These are phyloP conservation scores for Stephanodiscus triporus DNA, from an alignment of 108 stramenopile species.

Conservation along the genomic window DNA sequence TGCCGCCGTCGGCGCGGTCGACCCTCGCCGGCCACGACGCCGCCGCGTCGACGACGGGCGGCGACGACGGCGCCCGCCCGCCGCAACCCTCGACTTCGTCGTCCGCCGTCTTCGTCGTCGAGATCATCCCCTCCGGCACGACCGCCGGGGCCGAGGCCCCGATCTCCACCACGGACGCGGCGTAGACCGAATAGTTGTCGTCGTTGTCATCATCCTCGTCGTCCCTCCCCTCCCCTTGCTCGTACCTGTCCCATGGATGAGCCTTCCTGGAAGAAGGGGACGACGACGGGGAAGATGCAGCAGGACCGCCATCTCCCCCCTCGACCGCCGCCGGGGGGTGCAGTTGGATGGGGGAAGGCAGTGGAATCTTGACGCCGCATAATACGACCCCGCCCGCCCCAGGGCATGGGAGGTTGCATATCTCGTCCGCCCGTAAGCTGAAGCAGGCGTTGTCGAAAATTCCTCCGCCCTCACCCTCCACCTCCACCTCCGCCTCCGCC, in stretches of 20 bases:
- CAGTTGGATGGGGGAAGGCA: not conserved
- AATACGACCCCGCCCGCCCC: not conserved
- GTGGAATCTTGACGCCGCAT: not conserved
- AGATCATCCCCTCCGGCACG: too few species aligned
- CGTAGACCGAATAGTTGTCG: not conserved
- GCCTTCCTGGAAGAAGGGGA: not conserved
- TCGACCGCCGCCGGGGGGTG: not conserved
- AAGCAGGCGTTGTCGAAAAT: constrained; percentile 12
- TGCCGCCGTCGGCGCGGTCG: too few species aligned
- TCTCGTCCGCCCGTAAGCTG: constrained; percentile 8
- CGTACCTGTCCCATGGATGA: not conserved
- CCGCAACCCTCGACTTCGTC: too few species aligned
- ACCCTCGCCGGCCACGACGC: not conserved
- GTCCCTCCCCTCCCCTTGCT: not conserved
- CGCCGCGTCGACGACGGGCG: not conserved
- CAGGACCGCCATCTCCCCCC: not conserved
- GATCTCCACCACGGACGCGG: not conserved
- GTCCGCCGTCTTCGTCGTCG: too few species aligned
- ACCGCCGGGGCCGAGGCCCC: not conserved
- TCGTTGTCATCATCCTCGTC: not conserved
- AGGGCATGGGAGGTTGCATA: not conserved
- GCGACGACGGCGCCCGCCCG: not conserved
- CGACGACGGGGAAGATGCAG: too few species aligned
- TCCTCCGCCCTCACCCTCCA: constrained; percentile 2
- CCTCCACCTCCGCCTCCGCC: constrained; percentile 4